Conservation (phyloP, 108 stramenopile genomes). For the Cyclotella kingstonii region DNA sequence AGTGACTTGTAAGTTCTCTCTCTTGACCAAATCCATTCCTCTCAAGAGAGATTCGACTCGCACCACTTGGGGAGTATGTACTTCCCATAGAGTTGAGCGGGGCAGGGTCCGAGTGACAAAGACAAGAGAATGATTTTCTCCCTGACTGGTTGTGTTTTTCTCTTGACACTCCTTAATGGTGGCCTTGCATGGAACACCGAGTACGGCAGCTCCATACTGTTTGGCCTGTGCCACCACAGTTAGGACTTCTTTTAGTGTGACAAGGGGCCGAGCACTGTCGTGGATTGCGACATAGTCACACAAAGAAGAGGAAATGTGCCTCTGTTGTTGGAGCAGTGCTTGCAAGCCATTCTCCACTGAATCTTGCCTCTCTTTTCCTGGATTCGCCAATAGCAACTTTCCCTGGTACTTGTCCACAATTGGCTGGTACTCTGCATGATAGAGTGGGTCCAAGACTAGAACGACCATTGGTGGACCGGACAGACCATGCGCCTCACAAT, state of each 20-base stretch:
- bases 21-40: constrained; percentile 81
- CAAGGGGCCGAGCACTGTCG: constrained; percentile 91
- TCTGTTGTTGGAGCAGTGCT: constrained; percentile 53
- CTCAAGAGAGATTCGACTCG: constrained; percentile 67
- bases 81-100: constrained; percentile 87
- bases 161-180: constrained; percentile 93
- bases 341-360: constrained; percentile 89
- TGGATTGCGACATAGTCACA: constrained; percentile 84
- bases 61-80: constrained; percentile 92
- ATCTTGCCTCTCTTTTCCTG: constrained; percentile 90
- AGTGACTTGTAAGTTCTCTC: constrained; percentile 85
- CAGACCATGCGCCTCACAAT: constrained; percentile 18
- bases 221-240: constrained; percentile 75
- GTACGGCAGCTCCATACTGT: constrained; percentile 83
- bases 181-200: constrained; percentile 96
- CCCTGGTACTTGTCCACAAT: constrained; percentile 61
- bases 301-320: constrained; percentile 22
- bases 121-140: too few species aligned
- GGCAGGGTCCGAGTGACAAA: constrained; percentile 83
- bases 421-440: constrained; percentile 78
- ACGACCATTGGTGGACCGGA: constrained; percentile 68
- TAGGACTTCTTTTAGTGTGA: constrained; percentile 78
- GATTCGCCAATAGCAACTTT: constrained; percentile 85
- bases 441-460: constrained; percentile 87
- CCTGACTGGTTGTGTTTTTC: too few species aligned